A percentile compares a stretch with the other conserved stretches of the same genome.
Conservation (phyloP, 2,329 filamentous ascomycete genomes). For the Chrysoporthe deuterocubensis region DNA sequence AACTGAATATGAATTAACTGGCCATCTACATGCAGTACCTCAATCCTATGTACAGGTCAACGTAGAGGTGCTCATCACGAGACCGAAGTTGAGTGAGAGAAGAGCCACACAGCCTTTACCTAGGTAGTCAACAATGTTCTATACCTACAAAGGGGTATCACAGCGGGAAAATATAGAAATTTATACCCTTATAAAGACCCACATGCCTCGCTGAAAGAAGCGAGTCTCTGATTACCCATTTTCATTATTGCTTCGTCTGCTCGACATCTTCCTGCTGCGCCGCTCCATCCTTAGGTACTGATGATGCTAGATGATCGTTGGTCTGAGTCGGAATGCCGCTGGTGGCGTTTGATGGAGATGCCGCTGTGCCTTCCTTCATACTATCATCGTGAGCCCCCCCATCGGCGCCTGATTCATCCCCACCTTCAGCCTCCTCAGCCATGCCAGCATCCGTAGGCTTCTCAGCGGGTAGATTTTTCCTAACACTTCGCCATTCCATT, state of each 20-base stretch:
- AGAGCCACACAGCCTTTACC: too few relatives aligned
- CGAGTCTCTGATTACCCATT: background rate
- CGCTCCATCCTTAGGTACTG: too few relatives aligned
- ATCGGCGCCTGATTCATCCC: background rate
- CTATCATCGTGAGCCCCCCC: background rate
- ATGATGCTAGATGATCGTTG: background rate
- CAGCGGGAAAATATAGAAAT: too few relatives aligned
- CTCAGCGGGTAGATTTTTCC: background rate
- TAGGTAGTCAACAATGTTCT: too few relatives aligned
- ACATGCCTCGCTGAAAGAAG: background rate
- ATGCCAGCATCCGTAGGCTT: background rate
- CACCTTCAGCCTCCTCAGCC: background rate
- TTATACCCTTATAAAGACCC: too few relatives aligned
- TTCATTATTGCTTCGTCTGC: background rate
- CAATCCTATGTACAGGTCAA: too few relatives aligned
- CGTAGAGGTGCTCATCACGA: too few relatives aligned
- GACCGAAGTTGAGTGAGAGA: too few relatives aligned
- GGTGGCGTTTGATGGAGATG: background rate
- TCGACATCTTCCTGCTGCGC: background rate
- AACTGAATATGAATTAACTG: too few relatives aligned
- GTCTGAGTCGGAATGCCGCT: background rate
- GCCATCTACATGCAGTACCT: too few relatives aligned
- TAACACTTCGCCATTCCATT: conserved; percentile 59
- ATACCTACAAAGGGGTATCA: too few relatives aligned
- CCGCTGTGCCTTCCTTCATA: background rate